phyloP scores from a whole-genome alignment of 2,329 filamentous ascomycete genomes.

The Colletotrichum tabaci region DNA sequence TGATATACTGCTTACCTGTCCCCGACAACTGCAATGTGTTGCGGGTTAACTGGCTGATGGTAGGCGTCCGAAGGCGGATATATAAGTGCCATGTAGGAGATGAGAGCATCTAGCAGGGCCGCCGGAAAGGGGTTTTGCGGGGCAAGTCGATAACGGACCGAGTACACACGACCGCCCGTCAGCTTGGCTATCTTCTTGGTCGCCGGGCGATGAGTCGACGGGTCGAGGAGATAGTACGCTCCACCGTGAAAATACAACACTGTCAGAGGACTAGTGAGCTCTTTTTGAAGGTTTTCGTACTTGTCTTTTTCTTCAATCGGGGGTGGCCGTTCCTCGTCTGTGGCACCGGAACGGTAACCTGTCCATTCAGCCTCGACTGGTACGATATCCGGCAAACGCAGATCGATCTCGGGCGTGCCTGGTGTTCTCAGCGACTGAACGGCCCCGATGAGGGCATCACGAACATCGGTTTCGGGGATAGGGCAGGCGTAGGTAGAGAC shows the following conservation, averaged over 20 bases:
- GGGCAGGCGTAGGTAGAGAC: constrained; percentile 79
- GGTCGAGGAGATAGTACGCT: constrained; percentile 81
- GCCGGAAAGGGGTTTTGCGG: constrained; percentile 83
- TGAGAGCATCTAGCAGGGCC: constrained; percentile 79
- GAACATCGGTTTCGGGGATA: constrained; percentile 68
- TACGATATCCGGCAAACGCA: constrained; percentile 64
- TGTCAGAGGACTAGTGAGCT: constrained; percentile 74
- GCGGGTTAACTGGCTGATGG: constrained; percentile 75
- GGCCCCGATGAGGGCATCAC: constrained; percentile 70
- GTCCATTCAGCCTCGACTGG: constrained; percentile 83
- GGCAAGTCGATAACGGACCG: constrained; percentile 81
- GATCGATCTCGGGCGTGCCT: constrained; percentile 47
- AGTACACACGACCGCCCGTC: constrained; percentile 78
- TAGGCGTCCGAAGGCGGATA: constrained; percentile 78
- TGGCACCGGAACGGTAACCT: constrained; percentile 73
- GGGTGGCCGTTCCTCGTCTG: constrained; percentile 65
- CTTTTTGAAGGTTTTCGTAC: constrained; percentile 77
- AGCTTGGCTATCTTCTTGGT: constrained; percentile 75
- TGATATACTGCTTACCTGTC: constrained; percentile 66
- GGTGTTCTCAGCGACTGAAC: constrained; percentile 66
- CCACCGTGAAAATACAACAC: constrained; percentile 84
- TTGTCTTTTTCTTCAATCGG: constrained; percentile 73
- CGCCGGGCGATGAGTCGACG: constrained; percentile 73
- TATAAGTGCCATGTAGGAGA: constrained; percentile 80
- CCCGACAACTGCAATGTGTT: constrained; percentile 79